phyloP scores from a whole-genome alignment of 2,329 filamentous ascomycete species.

The Monosporascus ibericus region DNA sequence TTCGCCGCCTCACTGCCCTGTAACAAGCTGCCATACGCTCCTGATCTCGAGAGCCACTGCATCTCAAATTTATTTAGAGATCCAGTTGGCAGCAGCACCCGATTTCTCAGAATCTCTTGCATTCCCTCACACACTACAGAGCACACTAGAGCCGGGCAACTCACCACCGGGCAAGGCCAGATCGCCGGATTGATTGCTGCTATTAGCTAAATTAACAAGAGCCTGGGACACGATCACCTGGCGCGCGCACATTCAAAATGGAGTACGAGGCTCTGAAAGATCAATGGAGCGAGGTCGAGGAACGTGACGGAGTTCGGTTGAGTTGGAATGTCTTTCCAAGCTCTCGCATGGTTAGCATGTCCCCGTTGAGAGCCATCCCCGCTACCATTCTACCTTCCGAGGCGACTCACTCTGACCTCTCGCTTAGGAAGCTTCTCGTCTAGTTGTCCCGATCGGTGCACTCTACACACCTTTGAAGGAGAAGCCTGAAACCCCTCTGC shows the following conservation, averaged over 20 bases:
- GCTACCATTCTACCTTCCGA: constrained; percentile 18
- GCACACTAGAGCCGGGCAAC: neutral
- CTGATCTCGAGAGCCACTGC: neutral
- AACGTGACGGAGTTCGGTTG: constrained; percentile 88
- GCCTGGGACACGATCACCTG: neutral
- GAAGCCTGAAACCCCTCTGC: constrained; percentile 78
- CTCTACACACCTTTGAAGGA: constrained; percentile 95
- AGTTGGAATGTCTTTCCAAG: constrained; percentile 99
- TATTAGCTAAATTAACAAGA: neutral
- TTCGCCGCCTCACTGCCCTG: neutral
- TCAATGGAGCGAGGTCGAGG: constrained; percentile 94
- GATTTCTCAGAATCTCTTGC: neutral
- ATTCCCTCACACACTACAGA: neutral
- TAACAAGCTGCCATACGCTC: neutral
- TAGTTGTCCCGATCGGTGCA: constrained; percentile 93
- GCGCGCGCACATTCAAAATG: constrained; percentile 45
- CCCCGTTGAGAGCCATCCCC: constrained; percentile 6
- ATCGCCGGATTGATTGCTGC: neutral
- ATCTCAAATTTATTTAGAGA: neutral
- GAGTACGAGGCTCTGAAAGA: constrained; percentile 92
- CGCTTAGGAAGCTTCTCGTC: constrained; percentile 77
- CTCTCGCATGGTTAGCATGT: constrained; percentile 78
- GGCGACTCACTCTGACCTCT: constrained; percentile 11
- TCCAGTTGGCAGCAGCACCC: neutral
- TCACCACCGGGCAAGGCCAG: neutral